Evolutionary conservation across 2,329 filamentous ascomycete genomes (phyloP), one percentile per base, ranked within the genome.

Genomic region (Colletotrichum tofieldiae): DNA sequence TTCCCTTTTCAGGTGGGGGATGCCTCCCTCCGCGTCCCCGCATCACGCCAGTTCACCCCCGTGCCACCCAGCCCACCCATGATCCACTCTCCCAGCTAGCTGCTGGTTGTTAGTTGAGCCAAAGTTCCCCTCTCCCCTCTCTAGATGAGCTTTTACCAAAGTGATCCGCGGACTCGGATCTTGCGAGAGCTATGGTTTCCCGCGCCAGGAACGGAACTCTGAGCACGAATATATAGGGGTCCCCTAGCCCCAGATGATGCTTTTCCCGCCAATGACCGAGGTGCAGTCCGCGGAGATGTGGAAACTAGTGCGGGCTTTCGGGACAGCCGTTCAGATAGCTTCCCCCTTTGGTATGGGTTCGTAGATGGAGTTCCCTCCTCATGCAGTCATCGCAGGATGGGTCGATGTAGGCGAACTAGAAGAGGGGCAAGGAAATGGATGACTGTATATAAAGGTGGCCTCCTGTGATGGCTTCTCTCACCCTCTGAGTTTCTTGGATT

Each of bases 11-110:
- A 71, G 73, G 71, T 63, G 37, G 37, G 55, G 73, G 73, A 74
- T 52, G 66, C 35, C 66, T 71, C 65, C 71, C 73, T 74, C 73
- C 73, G 73, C 60, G 67, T 47, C 59, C 73, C 63, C 60, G 73
- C 73, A 73, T 71, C 52, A 14, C 35, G 35, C 51, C 49, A 52
- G 26, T 37, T 23, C 8, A 26, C 23, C 26, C 56, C 49, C n/a
- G 23, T 39, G 23, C 39, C 43, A 51, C 20, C 51, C 64, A 20
- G 18, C 58, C 63, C 41, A 51, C 26, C 45, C 35, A 56, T 18
- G 26, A 43, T 16, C 47, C 29, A 47, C 56, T 39, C 16, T 37
- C n/a, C 20, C 9, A 52, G 1, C 18, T 35, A 12, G 20, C 41
- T 37, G 9, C 14, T 14, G 18, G 20, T 41, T 35, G 2, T 41